Conservation (phyloP, 495 filamentous ascomycete genomes). For the Lindgomyces ingoldianus region DNA sequence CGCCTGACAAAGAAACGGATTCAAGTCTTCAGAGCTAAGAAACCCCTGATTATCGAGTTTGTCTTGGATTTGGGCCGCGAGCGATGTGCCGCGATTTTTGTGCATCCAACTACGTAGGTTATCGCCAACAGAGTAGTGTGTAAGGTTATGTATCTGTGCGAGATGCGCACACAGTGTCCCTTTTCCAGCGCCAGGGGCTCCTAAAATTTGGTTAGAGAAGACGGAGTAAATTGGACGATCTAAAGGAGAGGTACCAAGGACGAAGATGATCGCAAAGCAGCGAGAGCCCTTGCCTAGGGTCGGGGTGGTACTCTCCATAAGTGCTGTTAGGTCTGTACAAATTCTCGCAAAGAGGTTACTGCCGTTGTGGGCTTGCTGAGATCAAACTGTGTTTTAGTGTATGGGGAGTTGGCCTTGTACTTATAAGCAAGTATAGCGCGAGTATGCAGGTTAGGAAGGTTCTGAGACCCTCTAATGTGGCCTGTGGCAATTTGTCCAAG, state of each 20-base stretch:
- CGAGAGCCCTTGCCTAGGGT: too few relatives aligned
- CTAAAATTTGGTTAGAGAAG: not conserved
- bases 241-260: too few relatives aligned
- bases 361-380: too few relatives aligned
- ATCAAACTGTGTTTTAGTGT: too few relatives aligned
- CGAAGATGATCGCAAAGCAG: not conserved
- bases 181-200: conserved; percentile 3
- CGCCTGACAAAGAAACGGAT: not conserved
- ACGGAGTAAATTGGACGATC: not conserved
- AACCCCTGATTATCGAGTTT: conserved; percentile 6
- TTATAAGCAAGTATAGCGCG: too few relatives aligned
- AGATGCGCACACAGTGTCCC: conserved; percentile 2
- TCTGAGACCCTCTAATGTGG: too few relatives aligned
- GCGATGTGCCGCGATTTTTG: not conserved
- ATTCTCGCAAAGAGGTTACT: too few relatives aligned
- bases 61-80: not conserved
- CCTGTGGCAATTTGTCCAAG: too few relatives aligned
- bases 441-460: too few relatives aligned
- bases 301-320: too few relatives aligned
- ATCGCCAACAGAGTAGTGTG: not conserved
- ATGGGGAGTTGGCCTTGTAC: too few relatives aligned
- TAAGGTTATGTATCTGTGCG: not conserved
- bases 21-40: not conserved
- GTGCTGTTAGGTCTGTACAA: too few relatives aligned
- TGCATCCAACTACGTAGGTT: not conserved